These are phyloP conservation scores for Termitomyces sp. DNA, from an alignment of 768 basidiomycete species.

Conservation along the genomic window DNA sequence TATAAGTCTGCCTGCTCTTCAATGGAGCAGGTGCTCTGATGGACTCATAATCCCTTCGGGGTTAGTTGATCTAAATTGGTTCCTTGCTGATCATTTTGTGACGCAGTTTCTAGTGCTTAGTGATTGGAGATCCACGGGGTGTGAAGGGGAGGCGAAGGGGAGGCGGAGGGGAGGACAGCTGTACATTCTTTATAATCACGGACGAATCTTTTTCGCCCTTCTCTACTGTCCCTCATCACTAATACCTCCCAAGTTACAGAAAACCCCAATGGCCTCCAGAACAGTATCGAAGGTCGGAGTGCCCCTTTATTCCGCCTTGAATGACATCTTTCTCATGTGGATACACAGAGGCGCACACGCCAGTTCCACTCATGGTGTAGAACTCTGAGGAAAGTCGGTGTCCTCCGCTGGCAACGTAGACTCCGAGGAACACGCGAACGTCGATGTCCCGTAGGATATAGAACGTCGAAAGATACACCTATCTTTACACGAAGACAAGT, in stretches of 20 bases:
- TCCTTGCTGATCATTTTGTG: not conserved
- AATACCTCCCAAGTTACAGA: not conserved
- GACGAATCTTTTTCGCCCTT: not conserved
- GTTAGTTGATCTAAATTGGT: not conserved
- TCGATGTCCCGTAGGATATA: not conserved
- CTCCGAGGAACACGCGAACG: no score
- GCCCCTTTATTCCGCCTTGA: no score
- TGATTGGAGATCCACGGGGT: not conserved
- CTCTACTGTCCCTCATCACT: not conserved
- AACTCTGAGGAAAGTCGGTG: no score
- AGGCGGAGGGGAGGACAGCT: no score
- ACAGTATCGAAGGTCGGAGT: not conserved
- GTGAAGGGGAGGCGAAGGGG: not conserved
- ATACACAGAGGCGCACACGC: not conserved
- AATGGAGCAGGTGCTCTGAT: constrained; percentile 11
- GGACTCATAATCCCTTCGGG: not conserved
- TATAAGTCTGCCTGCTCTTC: not conserved
- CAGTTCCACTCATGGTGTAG: not conserved
- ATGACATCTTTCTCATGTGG: no score
- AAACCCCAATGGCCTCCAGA: not conserved
- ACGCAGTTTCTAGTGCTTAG: not conserved
- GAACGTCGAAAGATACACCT: not conserved
- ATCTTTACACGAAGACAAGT: not conserved
- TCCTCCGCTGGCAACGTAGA: not conserved
- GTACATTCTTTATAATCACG: not conserved